Evolutionary conservation across 352 stramenopile species (phyloP).

Genomic region (Phytophthora chlamydospora): DNA sequence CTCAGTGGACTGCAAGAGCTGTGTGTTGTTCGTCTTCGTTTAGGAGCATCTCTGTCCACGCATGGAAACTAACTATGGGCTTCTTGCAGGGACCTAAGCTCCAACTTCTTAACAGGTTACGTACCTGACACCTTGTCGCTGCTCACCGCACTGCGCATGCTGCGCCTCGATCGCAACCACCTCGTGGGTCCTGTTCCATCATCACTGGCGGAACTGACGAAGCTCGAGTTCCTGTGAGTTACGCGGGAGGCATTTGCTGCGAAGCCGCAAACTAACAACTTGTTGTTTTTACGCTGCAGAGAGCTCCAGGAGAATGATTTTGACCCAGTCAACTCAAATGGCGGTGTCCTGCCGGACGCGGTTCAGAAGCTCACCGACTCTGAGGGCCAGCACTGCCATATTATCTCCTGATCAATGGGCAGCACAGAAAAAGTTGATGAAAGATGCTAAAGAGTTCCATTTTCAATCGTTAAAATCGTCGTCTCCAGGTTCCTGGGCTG

Average conservation of each 20-base stretch:
- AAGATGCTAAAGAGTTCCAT: constrained; percentile 7
- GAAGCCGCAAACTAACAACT: neutral
- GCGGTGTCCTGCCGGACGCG: constrained; percentile 40
- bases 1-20: constrained; percentile 65
- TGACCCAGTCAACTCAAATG: constrained; percentile 32
- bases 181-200: constrained; percentile 51
- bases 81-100: constrained; percentile 61
- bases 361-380: constrained; percentile 54
- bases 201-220: constrained; percentile 46
- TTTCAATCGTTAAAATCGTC: neutral
- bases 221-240: constrained; percentile 65
- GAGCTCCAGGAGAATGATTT: constrained; percentile 68
- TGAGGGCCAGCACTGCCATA: constrained; percentile 40
- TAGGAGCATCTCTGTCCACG: too few species aligned
- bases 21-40: constrained; percentile 29
- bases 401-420: constrained; percentile 20
- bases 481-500: too few species aligned
- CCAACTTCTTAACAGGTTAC: constrained; percentile 63
- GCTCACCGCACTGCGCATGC: constrained; percentile 42
- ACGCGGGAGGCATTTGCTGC: too few species aligned
- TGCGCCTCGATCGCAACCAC: constrained; percentile 65
- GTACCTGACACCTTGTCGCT: constrained; percentile 53
- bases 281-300: constrained; percentile 19
- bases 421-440: neutral
- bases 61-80: constrained; percentile 3